Evolutionary conservation across 805 yeast species (phyloP), one percentile per base, ranked within the genome.

Genomic region (Barnettozyma californica): DNA sequence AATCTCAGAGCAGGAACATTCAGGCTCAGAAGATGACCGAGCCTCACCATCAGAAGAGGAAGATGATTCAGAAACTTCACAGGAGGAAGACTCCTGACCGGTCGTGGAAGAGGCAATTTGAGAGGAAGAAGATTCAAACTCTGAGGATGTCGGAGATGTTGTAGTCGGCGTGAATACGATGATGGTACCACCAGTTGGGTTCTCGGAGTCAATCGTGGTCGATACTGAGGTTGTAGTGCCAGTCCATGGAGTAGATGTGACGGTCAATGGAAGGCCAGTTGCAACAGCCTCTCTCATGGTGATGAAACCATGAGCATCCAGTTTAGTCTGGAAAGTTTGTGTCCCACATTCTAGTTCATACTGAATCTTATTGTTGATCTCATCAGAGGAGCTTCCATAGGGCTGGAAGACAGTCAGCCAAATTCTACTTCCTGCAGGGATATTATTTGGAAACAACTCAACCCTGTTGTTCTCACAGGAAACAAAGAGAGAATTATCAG

Each of bases 401-500:
- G 49, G 49, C 54, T 70, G 74, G 25, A 65, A 54, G 13, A 62
- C 66, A 38, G 70, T 64, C 16, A 67, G 50, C 47, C 52, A 57
- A 5, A 69, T 38, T 48, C 61, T 62, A 20, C 57, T 55, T 9
- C 64, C 67, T 6, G 63, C 53, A 11, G 61, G 53, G 9, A 63
- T 43, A 37, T 57, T 46, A 16, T 50, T 43, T 14, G 64, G 47
- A 33, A 49, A 34, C 3, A 67, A 41, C 9, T 49, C 46, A 27
- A 61, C 54, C 27, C 42, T 18, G 34, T 53, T 49, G 23, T 60
- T 56, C 29, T 61, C 50, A 50, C 72, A 68, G 4, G 61, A 44
- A 16, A 57, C 58, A 6, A 43, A 20, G 8, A 54, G 52, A 18
- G 45, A 44, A 19, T 55, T 37, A 5, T 49, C 21, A 13, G 35